Percentiles rank a stretch among this genome's conserved stretches.
phyloP scores from a whole-genome alignment of 768 basidiomycete species.

The Macrolepiota fuliginosa region DNA sequence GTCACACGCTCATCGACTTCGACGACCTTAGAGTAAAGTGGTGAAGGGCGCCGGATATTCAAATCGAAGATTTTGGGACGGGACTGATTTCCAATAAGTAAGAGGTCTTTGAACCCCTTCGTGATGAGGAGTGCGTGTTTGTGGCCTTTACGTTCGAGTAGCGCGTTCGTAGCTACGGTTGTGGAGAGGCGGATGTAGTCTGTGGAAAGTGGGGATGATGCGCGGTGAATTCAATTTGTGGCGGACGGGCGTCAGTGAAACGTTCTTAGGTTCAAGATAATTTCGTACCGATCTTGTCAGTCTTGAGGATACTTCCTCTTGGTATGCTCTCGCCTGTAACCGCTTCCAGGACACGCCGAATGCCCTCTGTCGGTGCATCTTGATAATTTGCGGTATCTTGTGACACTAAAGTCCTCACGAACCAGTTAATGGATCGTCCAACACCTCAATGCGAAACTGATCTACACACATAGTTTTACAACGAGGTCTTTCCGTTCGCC shows the following conservation, averaged over 20 bases:
- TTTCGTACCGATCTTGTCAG: slow-evolving; percentile 73
- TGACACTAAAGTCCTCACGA: slow-evolving; percentile 53
- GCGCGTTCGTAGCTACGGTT: slow-evolving; percentile 94
- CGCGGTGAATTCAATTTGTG: no score
- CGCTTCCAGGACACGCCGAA: slow-evolving; percentile 79
- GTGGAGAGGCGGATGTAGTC: slow-evolving; percentile 92
- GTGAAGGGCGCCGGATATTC: slow-evolving; percentile 75
- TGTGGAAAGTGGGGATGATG: slow-evolving; percentile 27
- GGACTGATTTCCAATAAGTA: slow-evolving; percentile 93
- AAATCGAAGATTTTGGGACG: slow-evolving; percentile 95
- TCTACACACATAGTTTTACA: slow-evolving; percentile 79
- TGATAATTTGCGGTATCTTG: slow-evolving; percentile 85
- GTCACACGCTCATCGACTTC: slow-evolving; percentile 92
- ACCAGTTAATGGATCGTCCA: not conserved
- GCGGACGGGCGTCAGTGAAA: not conserved
- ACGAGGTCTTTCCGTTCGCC: slow-evolving; percentile 72
- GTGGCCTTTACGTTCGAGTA: slow-evolving; percentile 93
- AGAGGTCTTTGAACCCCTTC: slow-evolving; percentile 85
- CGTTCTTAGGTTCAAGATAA: not conserved
- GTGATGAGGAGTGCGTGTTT: slow-evolving; percentile 91
- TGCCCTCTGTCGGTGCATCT: slow-evolving; percentile 95
- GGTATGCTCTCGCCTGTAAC: slow-evolving; percentile 68
- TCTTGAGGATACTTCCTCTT: slow-evolving; percentile 64
- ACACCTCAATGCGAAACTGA: not conserved
- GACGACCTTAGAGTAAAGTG: slow-evolving; percentile 75